A percentile compares a stretch with the other conserved stretches of the same genome.
Evolutionary conservation across 2,329 filamentous ascomycete species (phyloP).

Genomic region (Triangularia verruculosa): DNA sequence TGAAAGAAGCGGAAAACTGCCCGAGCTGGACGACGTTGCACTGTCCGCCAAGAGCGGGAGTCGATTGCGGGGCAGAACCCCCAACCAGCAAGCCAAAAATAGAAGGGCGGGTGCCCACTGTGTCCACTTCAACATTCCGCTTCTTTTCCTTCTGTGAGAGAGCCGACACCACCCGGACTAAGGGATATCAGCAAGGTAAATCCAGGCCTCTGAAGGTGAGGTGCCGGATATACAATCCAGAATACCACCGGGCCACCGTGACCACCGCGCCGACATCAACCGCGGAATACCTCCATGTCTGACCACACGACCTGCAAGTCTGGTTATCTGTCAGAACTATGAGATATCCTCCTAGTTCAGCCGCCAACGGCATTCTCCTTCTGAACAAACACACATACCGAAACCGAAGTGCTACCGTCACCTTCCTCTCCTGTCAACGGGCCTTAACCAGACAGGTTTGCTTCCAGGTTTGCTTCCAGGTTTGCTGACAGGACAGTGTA

Average conservation of each 20-base stretch:
- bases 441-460: neutral
- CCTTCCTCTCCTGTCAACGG: constrained; percentile 18
- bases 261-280: neutral
- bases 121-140: neutral
- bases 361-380: neutral
- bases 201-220: neutral
- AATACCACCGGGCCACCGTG: neutral
- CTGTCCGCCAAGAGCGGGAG: constrained; percentile 4
- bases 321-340: neutral
- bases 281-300: neutral
- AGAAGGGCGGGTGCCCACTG: neutral
- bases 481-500: too few species aligned
- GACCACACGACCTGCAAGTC: neutral
- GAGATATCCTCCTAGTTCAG: neutral
- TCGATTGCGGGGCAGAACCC: constrained; percentile 1
- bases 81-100: neutral
- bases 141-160: neutral
- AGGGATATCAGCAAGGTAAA: neutral
- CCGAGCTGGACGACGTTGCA: neutral
- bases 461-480: neutral
- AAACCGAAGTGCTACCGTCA: constrained; percentile 5
- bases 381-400: neutral
- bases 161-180: neutral
- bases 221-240: neutral
- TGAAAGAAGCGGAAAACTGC: neutral